A percentile compares a stretch with the other conserved stretches of the same genome.
Conservation (phyloP, 2,329 filamentous ascomycete species). For the Tolypocladium inflatum region DNA sequence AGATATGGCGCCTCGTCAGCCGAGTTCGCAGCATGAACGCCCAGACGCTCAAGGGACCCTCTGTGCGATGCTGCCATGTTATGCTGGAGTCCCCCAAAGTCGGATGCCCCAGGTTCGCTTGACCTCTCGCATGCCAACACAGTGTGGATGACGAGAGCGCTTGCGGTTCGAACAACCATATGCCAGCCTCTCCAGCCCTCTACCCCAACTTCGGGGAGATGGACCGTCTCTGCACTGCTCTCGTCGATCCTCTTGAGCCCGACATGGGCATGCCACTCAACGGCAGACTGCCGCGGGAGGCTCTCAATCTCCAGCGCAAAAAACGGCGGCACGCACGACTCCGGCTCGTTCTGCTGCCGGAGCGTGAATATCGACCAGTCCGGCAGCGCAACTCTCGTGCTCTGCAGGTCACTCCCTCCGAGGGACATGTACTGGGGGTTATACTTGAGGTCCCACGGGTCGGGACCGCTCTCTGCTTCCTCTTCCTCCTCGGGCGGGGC, state of each 20-base stretch:
- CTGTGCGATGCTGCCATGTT: constrained; percentile 10
- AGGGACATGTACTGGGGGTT: constrained; percentile 39
- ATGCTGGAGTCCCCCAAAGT: constrained; percentile 6
- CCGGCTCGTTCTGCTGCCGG: constrained; percentile 23
- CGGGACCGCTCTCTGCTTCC: constrained; percentile 39
- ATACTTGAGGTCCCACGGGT: constrained; percentile 61
- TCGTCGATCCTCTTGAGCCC: constrained; percentile 37
- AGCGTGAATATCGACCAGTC: constrained; percentile 37
- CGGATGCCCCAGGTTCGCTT: neutral
- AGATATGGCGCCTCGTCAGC: constrained; percentile 16
- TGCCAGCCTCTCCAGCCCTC: constrained; percentile 20
- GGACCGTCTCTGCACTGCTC: constrained; percentile 15
- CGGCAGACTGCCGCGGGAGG: constrained; percentile 61
- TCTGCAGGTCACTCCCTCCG: constrained; percentile 15
- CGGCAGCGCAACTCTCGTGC: constrained; percentile 28
- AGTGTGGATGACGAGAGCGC: constrained; percentile 19
- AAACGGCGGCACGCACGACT: constrained; percentile 48
- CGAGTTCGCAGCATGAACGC: constrained; percentile 3
- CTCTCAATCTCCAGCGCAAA: constrained; percentile 68
- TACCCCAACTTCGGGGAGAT: constrained; percentile 6
- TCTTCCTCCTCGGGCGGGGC: constrained; percentile 34
- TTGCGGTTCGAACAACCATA: constrained; percentile 12
- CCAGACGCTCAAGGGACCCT: constrained; percentile 13
- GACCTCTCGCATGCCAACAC: constrained; percentile 11
- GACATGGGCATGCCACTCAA: constrained; percentile 76